These are phyloP conservation scores for Harringtonia lauricola DNA, from an alignment of 2,329 filamentous ascomycete species.

Conservation along the genomic window DNA sequence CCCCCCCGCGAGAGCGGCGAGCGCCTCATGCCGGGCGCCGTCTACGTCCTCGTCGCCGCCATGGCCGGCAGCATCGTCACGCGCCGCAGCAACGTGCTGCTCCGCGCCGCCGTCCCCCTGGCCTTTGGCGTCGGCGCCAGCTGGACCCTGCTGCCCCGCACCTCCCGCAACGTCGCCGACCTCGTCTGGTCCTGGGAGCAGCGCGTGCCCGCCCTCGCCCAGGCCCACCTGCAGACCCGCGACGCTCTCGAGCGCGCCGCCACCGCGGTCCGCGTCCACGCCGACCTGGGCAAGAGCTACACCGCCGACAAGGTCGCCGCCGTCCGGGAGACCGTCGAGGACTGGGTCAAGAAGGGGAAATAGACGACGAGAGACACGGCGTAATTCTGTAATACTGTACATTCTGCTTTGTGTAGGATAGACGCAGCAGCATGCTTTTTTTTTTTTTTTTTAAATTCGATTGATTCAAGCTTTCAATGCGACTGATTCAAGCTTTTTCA, in stretches of 20 bases:
- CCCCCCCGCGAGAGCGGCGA: slow-evolving; percentile 79
- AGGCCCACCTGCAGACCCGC: slow-evolving; percentile 65
- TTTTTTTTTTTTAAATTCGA: not conserved
- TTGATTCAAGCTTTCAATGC: no score
- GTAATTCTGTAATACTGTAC: not conserved
- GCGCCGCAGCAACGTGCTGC: slow-evolving; percentile 73
- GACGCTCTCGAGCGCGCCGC: slow-evolving; percentile 59
- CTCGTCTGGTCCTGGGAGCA: slow-evolving; percentile 90
- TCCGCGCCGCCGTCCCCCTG: slow-evolving; percentile 67
- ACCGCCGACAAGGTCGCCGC: slow-evolving; percentile 73
- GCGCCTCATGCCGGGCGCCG: slow-evolving; percentile 74
- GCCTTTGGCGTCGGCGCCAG: slow-evolving; percentile 73
- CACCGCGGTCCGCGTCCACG: slow-evolving; percentile 65
- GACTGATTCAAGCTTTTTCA: no score
- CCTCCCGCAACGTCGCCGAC: slow-evolving; percentile 78
- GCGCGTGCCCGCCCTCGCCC: slow-evolving; percentile 69
- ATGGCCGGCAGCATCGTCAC: slow-evolving; percentile 93
- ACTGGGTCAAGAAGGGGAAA: slow-evolving; percentile 86
- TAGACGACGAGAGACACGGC: slow-evolving; percentile 26
- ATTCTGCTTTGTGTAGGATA: slow-evolving; percentile 1
- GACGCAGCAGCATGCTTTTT: slow-evolving; percentile 5
- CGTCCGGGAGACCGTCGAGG: slow-evolving; percentile 67
- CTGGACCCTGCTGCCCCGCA: slow-evolving; percentile 77
- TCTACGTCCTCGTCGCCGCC: slow-evolving; percentile 87
- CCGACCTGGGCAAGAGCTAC: slow-evolving; percentile 56